Percentiles rank a stretch among this genome's conserved stretches.
Conservation (phyloP, 352 stramenopile genomes). For the Globisporangium okanoganense region DNA sequence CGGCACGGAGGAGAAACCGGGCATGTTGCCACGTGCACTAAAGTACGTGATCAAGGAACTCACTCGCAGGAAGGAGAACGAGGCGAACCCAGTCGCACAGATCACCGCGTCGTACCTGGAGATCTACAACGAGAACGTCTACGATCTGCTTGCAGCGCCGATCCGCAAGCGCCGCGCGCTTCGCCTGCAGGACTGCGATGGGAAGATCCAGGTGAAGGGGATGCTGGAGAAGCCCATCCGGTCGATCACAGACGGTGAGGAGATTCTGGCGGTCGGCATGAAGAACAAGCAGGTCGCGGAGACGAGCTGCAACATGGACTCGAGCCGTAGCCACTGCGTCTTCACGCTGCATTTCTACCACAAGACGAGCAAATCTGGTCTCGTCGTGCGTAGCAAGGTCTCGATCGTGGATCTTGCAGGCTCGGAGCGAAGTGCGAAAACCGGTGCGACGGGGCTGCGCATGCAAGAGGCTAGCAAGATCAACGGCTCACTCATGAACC, state of each 20-base stretch:
- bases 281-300: slow-evolving; percentile 82
- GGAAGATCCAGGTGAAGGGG: slow-evolving; percentile 85
- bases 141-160: slow-evolving; percentile 88
- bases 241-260: slow-evolving; percentile 61
- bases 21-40: slow-evolving; percentile 83
- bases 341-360: slow-evolving; percentile 84
- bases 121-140: slow-evolving; percentile 99
- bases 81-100: slow-evolving; percentile 31
- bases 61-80: slow-evolving; percentile 39
- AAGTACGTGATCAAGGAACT: slow-evolving; percentile 66
- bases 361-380: slow-evolving; percentile 16
- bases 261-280: slow-evolving; percentile 62
- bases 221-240: slow-evolving; percentile 65
- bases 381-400: slow-evolving; percentile 35
- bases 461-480: slow-evolving; percentile 98
- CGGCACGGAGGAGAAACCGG: slow-evolving; percentile 72
- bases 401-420: slow-evolving; percentile 97
- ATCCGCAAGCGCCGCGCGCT: slow-evolving; percentile 56
- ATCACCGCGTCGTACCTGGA: slow-evolving; percentile 95
- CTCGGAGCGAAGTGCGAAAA: slow-evolving; percentile 73
- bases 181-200: slow-evolving; percentile 80
- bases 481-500: slow-evolving; percentile 97
- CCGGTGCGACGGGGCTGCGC: slow-evolving; percentile 70
- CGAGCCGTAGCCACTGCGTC: slow-evolving; percentile 89
- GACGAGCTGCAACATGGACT: slow-evolving; percentile 88